Percentiles rank a stretch among this genome's conserved stretches.
These are phyloP conservation scores for Aspergillus ochraceus DNA, from an alignment of 2,329 filamentous ascomycete species.

Conservation along the genomic window DNA sequence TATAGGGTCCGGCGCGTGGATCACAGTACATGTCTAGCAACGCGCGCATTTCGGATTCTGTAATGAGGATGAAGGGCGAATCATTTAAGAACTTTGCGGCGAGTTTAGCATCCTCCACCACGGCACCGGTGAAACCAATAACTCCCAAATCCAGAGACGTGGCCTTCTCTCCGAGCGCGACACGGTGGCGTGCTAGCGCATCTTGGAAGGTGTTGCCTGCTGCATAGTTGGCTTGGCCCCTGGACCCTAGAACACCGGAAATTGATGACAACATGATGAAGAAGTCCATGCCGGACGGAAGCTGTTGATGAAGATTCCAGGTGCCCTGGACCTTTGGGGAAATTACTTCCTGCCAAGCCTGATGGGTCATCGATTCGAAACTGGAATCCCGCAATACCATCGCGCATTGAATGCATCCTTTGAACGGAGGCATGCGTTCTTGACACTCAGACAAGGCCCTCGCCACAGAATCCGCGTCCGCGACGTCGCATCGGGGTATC, in stretches of 20 bases:
- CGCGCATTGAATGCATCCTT: constrained; percentile 10
- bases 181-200: constrained; percentile 28
- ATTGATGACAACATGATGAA: constrained; percentile 41
- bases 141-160: constrained; percentile 21
- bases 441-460: neutral
- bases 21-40: constrained; percentile 11
- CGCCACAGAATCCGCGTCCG: neutral
- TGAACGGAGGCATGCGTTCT: constrained; percentile 8
- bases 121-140: constrained; percentile 28
- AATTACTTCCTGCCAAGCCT: constrained; percentile 34
- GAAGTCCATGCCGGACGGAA: constrained; percentile 36
- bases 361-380: constrained; percentile 41
- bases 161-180: constrained; percentile 11
- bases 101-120: constrained; percentile 15
- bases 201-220: constrained; percentile 39
- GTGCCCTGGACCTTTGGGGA: constrained; percentile 39
- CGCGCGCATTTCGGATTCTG: constrained; percentile 19
- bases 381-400: constrained; percentile 14
- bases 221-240: constrained; percentile 44
- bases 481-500: constrained; percentile 9
- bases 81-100: neutral
- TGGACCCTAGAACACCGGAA: constrained; percentile 43
- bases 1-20: neutral
- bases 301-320: constrained; percentile 32
- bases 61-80: constrained; percentile 14